Percentiles rank a stretch among this genome's conserved stretches.
Evolutionary conservation across 139 green algal species (phyloP).

Genomic region (Chlamydomonas sphaeroides): DNA sequence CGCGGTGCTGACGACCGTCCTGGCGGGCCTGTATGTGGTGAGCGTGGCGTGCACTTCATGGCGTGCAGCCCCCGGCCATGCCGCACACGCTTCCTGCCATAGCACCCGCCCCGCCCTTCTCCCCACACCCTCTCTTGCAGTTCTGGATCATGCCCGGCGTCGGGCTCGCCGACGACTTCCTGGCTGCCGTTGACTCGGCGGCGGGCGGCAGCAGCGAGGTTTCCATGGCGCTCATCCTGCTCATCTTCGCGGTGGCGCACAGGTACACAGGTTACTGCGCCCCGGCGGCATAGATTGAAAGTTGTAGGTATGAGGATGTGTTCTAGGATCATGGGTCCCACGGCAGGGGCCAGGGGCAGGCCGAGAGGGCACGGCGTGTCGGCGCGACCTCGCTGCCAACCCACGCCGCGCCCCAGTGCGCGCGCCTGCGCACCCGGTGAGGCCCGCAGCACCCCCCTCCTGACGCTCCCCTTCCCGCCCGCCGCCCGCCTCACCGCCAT

Average conservation of each 20-base stretch:
- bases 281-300: too few relatives aligned
- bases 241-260: conserved; percentile 90
- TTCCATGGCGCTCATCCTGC: conserved; percentile 86
- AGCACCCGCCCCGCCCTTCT: background rate
- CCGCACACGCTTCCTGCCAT: background rate
- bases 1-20: conserved; percentile 78
- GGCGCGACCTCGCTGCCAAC: too few relatives aligned
- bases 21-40: conserved; percentile 84
- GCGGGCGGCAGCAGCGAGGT: conserved; percentile 66
- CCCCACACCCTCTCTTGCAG: conserved; percentile 45
- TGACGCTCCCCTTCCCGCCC: too few relatives aligned
- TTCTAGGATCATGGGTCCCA: too few relatives aligned
- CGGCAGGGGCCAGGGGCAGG: too few relatives aligned
- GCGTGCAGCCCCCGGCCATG: background rate
- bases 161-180: conserved; percentile 79
- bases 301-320: too few relatives aligned
- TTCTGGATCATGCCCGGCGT: conserved; percentile 83
- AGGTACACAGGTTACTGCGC: too few relatives aligned
- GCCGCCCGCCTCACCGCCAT: too few relatives aligned
- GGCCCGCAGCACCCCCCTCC: too few relatives aligned
- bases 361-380: too few relatives aligned
- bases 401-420: too few relatives aligned
- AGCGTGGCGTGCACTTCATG: background rate
- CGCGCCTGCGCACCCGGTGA: too few relatives aligned
- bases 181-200: conserved; percentile 62